These are phyloP conservation scores for Dioszegia aurantiaca DNA, from an alignment of 768 basidiomycete genomes.

Conservation along the genomic window DNA sequence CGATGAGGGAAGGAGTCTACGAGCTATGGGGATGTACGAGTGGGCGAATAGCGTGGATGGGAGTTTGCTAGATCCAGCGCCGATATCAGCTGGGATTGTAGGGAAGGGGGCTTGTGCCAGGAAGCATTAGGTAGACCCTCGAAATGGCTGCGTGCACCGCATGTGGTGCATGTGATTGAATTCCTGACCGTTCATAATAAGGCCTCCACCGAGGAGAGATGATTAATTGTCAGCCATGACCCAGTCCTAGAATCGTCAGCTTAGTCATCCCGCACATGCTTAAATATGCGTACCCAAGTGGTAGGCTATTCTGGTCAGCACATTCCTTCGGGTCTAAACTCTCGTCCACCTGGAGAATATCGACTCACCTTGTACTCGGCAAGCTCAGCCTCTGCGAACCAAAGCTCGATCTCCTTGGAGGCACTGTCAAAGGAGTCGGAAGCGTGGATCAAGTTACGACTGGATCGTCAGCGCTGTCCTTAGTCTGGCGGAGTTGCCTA, in stretches of 20 bases:
- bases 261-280: neutral
- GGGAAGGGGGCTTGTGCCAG: slow-evolving; percentile 1
- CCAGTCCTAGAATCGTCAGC: slow-evolving; percentile 32
- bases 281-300: slow-evolving; percentile 32
- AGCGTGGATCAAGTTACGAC: slow-evolving; percentile 49
- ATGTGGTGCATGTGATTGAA: too few relatives aligned
- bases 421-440: slow-evolving; percentile 48
- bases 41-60: neutral
- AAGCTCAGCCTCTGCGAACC: slow-evolving; percentile 43
- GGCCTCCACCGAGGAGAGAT: too few relatives aligned
- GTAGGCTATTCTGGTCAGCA: slow-evolving; percentile 26
- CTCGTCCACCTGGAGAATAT: too few relatives aligned
- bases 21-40: neutral
- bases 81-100: neutral
- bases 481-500: neutral
- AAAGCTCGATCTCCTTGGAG: slow-evolving; percentile 49
- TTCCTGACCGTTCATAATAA: too few relatives aligned
- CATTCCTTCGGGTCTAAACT: neutral
- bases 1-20: too few relatives aligned
- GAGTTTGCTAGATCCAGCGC: neutral
- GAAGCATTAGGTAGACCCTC: too few relatives aligned
- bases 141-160: too few relatives aligned
- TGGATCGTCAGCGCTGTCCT: slow-evolving; percentile 6
- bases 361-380: slow-evolving; percentile 41
- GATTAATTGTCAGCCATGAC: slow-evolving; percentile 49